Percentiles rank a stretch among this genome's conserved stretches.
These are phyloP conservation scores for Mycena sanguinolenta DNA, from an alignment of 768 basidiomycete species.

Conservation along the genomic window DNA sequence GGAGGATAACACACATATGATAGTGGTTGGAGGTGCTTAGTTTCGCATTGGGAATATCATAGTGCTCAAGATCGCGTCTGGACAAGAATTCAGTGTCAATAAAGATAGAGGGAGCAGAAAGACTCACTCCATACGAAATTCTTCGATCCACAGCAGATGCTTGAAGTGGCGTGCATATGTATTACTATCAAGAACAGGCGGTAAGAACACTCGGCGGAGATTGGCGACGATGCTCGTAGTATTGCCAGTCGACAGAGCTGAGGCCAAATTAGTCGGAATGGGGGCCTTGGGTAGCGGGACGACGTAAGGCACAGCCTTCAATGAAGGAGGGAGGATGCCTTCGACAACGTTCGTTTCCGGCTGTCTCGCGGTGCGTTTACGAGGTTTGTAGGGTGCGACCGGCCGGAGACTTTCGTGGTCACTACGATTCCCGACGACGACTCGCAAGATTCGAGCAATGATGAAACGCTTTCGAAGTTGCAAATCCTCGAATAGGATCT, in stretches of 20 bases:
- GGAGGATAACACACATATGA: constrained; percentile 52
- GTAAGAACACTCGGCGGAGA: constrained; percentile 55
- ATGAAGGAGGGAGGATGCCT: constrained; percentile 57
- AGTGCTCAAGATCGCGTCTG: constrained; percentile 55
- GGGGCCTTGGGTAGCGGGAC: constrained; percentile 51
- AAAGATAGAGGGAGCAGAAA: neutral
- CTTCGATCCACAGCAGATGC: constrained; percentile 69
- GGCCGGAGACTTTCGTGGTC: constrained; percentile 64
- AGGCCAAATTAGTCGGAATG: constrained; percentile 53
- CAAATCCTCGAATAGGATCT: constrained; percentile 64
- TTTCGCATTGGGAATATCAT: constrained; percentile 52
- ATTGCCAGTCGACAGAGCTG: constrained; percentile 47
- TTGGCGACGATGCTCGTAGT: constrained; percentile 45
- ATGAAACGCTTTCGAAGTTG: constrained; percentile 58
- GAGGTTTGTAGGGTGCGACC: constrained; percentile 60
- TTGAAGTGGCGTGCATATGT: constrained; percentile 64
- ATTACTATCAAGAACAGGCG: constrained; percentile 49
- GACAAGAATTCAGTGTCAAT: constrained; percentile 11
- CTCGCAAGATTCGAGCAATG: constrained; percentile 60
- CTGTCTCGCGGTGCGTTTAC: constrained; percentile 47
- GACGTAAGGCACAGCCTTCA: constrained; percentile 59
- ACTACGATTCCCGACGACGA: constrained; percentile 59
- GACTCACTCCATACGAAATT: constrained; percentile 53
- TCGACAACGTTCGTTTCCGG: constrained; percentile 53
- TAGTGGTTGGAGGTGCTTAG: constrained; percentile 46